A percentile compares a stretch with the other conserved stretches of the same genome.
phyloP scores from a whole-genome alignment of 2,329 filamentous ascomycete species.

The Davidsoniella neocaledoniae region DNA sequence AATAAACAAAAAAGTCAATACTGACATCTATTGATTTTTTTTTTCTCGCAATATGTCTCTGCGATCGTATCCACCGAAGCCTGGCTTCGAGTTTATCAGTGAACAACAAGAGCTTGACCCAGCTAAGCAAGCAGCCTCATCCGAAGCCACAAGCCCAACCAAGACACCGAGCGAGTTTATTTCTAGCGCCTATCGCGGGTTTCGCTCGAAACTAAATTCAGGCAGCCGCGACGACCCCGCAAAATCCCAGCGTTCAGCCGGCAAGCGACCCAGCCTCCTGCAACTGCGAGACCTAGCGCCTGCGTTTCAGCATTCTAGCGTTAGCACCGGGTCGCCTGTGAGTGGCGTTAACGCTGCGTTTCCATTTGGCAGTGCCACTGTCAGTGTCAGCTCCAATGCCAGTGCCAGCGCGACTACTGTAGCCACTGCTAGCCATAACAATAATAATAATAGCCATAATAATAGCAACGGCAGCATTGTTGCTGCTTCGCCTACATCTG shows the following conservation, averaged over 20 bases:
- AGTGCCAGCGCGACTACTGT: slow-evolving; percentile 12
- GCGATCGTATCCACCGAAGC: no score
- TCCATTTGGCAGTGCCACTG: slow-evolving; percentile 16
- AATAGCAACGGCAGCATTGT: not conserved
- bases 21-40: not conserved
- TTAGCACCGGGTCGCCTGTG: not conserved
- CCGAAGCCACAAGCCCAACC: slow-evolving; percentile 12
- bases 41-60: not conserved
- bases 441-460: not conserved
- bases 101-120: no score
- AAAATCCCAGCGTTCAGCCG: slow-evolving; percentile 16
- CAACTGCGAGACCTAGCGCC: slow-evolving; percentile 28
- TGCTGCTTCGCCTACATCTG: not conserved
- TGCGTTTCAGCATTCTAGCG: slow-evolving; percentile 12
- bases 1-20: not conserved
- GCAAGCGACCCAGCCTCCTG: slow-evolving; percentile 10
- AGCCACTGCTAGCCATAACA: not conserved
- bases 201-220: slow-evolving; percentile 22
- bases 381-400: slow-evolving; percentile 9
- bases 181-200: slow-evolving; percentile 34
- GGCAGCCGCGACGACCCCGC: slow-evolving; percentile 26
- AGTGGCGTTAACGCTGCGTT: not conserved
- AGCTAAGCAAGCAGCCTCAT: not conserved
- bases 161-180: slow-evolving; percentile 31
- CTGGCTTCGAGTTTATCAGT: no score